Conservation (phyloP, 2,329 filamentous ascomycete species). For the Leptosphaerulina australis region DNA sequence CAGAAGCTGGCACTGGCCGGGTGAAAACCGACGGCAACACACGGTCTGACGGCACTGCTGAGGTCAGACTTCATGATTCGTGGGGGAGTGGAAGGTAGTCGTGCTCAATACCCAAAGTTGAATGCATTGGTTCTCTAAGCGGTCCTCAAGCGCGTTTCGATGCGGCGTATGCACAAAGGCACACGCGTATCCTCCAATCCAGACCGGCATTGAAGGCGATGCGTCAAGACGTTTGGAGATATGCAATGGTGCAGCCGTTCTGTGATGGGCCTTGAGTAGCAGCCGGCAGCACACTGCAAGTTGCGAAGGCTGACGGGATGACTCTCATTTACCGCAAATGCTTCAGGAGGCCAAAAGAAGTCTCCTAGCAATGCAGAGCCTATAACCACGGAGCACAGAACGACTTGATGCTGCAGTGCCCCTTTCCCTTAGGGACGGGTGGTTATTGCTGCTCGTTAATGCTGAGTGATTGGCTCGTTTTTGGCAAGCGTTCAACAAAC, state of each 20-base stretch:
- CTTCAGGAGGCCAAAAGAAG: neutral
- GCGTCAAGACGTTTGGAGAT: neutral
- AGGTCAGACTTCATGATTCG: slow-evolving; percentile 16
- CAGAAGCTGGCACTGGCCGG: slow-evolving; percentile 30
- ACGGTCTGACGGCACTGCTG: slow-evolving; percentile 5
- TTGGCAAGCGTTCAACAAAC: slow-evolving; percentile 12
- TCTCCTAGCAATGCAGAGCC: neutral
- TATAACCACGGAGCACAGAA: neutral
- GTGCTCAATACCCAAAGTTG: slow-evolving; percentile 7
- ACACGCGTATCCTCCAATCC: neutral
- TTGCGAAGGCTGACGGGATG: neutral
- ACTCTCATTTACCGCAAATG: neutral
- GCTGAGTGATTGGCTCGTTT: slow-evolving; percentile 11
- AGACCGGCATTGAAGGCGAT: neutral
- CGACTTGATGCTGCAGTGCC: neutral
- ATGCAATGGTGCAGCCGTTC: slow-evolving; percentile 6
- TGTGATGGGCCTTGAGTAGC: neutral
- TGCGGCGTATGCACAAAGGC: neutral
- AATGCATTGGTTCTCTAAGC: neutral
- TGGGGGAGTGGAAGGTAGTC: slow-evolving; percentile 8
- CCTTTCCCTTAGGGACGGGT: slow-evolving; percentile 1
- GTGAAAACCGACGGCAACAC: slow-evolving; percentile 11
- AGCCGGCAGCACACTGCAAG: neutral
- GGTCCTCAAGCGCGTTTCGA: slow-evolving; percentile 8
- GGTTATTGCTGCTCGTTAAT: slow-evolving; percentile 5